A percentile compares a stretch with the other conserved stretches of the same genome.
Conservation (phyloP, 164 flowering plant species). For the Vitis rotundifolia region DNA sequence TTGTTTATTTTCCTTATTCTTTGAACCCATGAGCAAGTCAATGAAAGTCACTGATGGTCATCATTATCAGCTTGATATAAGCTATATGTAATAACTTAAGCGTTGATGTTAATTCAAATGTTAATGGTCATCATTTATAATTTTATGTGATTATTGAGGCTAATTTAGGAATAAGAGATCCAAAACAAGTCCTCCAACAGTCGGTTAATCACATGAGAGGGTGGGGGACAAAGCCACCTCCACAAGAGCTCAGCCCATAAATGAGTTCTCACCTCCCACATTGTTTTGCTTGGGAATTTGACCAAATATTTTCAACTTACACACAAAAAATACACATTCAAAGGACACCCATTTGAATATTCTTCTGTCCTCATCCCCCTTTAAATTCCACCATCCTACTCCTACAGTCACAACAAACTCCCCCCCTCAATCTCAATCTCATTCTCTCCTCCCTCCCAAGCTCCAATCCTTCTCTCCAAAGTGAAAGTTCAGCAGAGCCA, state of each 20-base stretch:
- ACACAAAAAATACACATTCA: neutral
- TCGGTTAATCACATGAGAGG: conserved; percentile 11
- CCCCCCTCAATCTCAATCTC: neutral
- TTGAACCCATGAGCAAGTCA: too few species aligned
- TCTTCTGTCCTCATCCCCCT: neutral
- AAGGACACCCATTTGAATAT: conserved; percentile 3
- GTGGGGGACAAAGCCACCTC: conserved; percentile 1
- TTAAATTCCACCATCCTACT: neutral
- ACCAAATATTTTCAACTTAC: conserved; percentile 8
- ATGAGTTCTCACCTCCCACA: conserved; percentile 13
- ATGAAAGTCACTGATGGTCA: too few species aligned
- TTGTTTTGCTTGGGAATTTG: conserved; percentile 22
- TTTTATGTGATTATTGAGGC: neutral
- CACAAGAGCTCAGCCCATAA: neutral
- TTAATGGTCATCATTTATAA: too few species aligned
- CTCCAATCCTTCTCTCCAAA: neutral
- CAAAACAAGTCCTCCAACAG: conserved; percentile 1
- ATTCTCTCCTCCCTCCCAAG: neutral
- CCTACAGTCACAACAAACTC: conserved; percentile 9
- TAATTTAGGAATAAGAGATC: neutral
- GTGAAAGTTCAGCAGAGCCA: neutral
- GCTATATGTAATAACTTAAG: too few species aligned
- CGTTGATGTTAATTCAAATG: too few species aligned
- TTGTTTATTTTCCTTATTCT: too few species aligned
- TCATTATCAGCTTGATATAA: too few species aligned